phyloP scores from a whole-genome alignment of 352 stramenopile species.

The Globisporangium canariense region DNA sequence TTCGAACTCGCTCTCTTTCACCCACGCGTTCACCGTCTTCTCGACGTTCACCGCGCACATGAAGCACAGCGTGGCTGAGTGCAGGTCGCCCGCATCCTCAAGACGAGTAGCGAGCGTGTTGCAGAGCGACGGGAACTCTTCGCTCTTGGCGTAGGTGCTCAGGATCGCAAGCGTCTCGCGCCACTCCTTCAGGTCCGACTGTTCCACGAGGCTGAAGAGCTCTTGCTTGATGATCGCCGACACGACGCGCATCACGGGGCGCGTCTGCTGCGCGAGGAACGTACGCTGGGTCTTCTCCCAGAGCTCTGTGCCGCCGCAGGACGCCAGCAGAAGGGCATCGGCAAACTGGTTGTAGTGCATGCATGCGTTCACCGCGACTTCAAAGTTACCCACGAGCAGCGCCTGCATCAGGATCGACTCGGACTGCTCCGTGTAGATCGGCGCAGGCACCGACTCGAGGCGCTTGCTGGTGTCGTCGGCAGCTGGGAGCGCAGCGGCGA shows the following conservation, averaged over 20 bases:
- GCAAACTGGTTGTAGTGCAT: constrained; percentile 94
- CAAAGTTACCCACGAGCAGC: constrained; percentile 97
- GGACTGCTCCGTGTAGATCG: constrained; percentile 87
- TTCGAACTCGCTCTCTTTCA: constrained; percentile 88
- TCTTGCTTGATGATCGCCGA: constrained; percentile 96
- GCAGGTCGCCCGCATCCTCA: constrained; percentile 86
- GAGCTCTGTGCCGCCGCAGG: constrained; percentile 92
- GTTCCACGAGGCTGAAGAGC: constrained; percentile 75
- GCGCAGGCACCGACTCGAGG: constrained; percentile 53
- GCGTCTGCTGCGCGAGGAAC: constrained; percentile 91
- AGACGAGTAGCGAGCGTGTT: constrained; percentile 92
- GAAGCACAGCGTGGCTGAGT: constrained; percentile 94
- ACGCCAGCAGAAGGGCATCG: constrained; percentile 94
- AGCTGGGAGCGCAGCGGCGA: constrained; percentile 41
- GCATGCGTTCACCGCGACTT: constrained; percentile 96
- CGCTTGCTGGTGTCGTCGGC: constrained; percentile 77
- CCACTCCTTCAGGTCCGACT: constrained; percentile 93
- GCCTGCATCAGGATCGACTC: constrained; percentile 93
- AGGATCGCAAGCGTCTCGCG: constrained; percentile 97
- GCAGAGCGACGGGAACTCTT: constrained; percentile 96
- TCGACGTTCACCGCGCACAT: constrained; percentile 95
- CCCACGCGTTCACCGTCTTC: constrained; percentile 86
- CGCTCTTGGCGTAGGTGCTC: constrained; percentile 96
- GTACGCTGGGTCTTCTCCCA: constrained; percentile 94
- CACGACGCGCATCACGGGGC: constrained; percentile 95